Evolutionary conservation across 768 basidiomycete species (phyloP).

Genomic region (Daedaleopsis sinensis): DNA sequence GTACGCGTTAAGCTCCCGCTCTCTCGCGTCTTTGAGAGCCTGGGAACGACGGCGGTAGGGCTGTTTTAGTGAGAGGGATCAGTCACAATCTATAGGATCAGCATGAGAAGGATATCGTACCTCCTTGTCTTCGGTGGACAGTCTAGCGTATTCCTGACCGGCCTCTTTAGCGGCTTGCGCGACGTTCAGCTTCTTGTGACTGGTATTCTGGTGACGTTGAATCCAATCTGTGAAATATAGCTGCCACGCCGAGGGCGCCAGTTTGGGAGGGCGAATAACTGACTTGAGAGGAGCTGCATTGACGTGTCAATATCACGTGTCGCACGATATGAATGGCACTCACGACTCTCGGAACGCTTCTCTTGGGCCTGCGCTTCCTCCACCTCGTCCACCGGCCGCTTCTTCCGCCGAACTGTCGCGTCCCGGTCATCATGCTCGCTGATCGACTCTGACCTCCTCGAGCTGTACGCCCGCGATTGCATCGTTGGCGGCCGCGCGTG

Average conservation of each 20-base stretch:
- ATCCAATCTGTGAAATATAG: conserved; percentile 97
- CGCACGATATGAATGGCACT: conserved; percentile 19
- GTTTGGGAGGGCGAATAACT: conserved; percentile 81
- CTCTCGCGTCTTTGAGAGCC: conserved; percentile 82
- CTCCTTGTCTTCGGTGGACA: conserved; percentile 83
- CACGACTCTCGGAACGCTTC: conserved; percentile 28
- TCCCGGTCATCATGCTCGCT: conserved; percentile 65
- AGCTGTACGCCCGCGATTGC: conserved; percentile 60
- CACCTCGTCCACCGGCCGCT: conserved; percentile 39
- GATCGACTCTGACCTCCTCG: conserved; percentile 65
- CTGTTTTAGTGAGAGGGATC: conserved; percentile 42
- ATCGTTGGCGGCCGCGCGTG: conserved; percentile 47
- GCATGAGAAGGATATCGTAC: conserved; percentile 43
- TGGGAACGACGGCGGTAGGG: conserved; percentile 86
- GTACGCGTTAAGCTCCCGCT: conserved; percentile 81
- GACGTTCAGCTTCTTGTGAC: conserved; percentile 87
- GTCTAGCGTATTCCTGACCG: conserved; percentile 82
- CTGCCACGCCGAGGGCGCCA: conserved; percentile 95
- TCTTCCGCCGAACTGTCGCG: conserved; percentile 71
- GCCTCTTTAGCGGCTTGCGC: conserved; percentile 96
- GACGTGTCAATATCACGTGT: conserved; percentile 33
- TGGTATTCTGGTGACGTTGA: conserved; percentile 78
- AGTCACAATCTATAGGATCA: conserved; percentile 26
- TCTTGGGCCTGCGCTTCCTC: conserved; percentile 25
- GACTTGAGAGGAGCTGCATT: conserved; percentile 71